phyloP scores from a whole-genome alignment of 2,329 filamentous ascomycete genomes.

The Arthrobotrys musiformis region DNA sequence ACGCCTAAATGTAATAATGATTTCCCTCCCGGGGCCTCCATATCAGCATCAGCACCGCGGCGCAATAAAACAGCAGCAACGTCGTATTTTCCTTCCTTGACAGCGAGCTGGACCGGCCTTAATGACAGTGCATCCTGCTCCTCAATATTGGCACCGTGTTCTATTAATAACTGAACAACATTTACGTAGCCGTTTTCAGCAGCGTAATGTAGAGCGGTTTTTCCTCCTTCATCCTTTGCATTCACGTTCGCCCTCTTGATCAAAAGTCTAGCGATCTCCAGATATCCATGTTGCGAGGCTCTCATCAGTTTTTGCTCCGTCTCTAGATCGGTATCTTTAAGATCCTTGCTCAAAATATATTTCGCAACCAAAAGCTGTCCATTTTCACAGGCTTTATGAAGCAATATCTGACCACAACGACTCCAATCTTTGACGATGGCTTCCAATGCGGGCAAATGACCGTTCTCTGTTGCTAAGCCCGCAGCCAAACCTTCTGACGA shows the following conservation, averaged over 20 bases:
- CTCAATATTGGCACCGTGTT: neutral
- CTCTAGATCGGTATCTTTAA: neutral
- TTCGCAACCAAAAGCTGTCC: neutral
- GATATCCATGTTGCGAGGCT: neutral
- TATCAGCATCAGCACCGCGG: too few species aligned
- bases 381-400: neutral
- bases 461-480: too few species aligned
- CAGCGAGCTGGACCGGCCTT: too few species aligned
- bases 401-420: too few species aligned
- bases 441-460: too few species aligned
- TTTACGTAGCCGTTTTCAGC: neutral
- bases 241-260: neutral
- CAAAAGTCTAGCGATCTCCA: neutral
- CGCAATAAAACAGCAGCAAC: too few species aligned
- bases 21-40: too few species aligned
- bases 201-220: neutral
- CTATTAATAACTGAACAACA: neutral
- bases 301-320: neutral
- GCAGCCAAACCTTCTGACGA: too few species aligned
- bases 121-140: too few species aligned
- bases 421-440: too few species aligned
- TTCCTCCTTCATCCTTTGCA: neutral
- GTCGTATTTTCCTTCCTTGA: too few species aligned
- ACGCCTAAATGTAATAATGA: too few species aligned
- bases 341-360: neutral